Evolutionary conservation across 441 rosid species (phyloP).

Genomic region (Viola pubescens): DNA sequence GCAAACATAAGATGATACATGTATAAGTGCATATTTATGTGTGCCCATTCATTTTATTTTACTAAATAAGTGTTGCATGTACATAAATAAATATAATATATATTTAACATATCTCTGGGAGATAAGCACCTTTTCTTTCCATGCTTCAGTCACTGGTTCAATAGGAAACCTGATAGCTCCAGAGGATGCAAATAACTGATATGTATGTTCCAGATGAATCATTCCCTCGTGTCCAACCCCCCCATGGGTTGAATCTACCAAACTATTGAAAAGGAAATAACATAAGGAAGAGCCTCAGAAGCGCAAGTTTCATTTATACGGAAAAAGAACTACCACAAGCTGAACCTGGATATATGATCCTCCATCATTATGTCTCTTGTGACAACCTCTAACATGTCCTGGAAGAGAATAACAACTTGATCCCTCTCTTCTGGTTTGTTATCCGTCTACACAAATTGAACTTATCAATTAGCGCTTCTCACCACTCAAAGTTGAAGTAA

Average conservation of each 20-base stretch:
- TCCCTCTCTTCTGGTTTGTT: slow-evolving; percentile 78
- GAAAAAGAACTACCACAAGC: slow-evolving; percentile 15
- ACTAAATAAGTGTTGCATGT: no score
- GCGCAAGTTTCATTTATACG: not conserved
- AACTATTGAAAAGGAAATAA: slow-evolving; percentile 31
- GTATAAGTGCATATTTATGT: not conserved
- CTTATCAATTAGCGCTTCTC: slow-evolving; percentile 10
- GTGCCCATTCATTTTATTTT: not conserved
- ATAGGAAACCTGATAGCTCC: slow-evolving; percentile 94
- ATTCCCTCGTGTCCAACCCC: slow-evolving; percentile 66
- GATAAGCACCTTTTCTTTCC: slow-evolving; percentile 81
- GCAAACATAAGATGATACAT: slow-evolving; percentile 15
- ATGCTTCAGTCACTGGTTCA: slow-evolving; percentile 69
- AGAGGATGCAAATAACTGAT: slow-evolving; percentile 78
- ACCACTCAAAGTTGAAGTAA: slow-evolving; percentile 10
- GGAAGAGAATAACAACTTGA: slow-evolving; percentile 89
- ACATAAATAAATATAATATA: no score
- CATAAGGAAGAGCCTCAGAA: slow-evolving; percentile 18
- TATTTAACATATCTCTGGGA: slow-evolving; percentile 2
- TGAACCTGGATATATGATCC: slow-evolving; percentile 59
- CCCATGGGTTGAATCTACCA: slow-evolving; percentile 65
- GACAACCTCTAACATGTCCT: slow-evolving; percentile 98
- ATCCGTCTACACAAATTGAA: slow-evolving; percentile 40
- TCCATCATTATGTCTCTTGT: slow-evolving; percentile 88
- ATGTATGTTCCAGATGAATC: slow-evolving; percentile 44